Evolutionary conservation across 306 rosid genomes (phyloP).

Genomic region (Cucurbita pepo): DNA sequence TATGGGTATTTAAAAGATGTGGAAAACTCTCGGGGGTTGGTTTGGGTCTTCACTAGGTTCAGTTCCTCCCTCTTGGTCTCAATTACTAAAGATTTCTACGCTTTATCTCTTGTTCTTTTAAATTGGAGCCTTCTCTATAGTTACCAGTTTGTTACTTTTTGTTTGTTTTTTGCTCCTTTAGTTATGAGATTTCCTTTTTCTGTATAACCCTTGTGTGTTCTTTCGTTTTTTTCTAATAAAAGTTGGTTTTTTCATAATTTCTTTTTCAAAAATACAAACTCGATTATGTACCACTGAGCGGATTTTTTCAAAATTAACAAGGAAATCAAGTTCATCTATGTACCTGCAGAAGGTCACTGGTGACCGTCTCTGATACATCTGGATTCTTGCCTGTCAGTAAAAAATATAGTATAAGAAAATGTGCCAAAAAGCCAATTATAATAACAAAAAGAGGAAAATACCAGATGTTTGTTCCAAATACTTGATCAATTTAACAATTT

Average conservation of each 20-base stretch:
- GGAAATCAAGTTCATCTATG: background rate
- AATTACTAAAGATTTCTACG: background rate
- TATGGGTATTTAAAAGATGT: background rate
- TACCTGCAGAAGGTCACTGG: constrained; percentile 60
- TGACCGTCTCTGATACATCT: constrained; percentile 43
- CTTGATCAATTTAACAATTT: constrained; percentile 68
- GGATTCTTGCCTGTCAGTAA: constrained; percentile 39
- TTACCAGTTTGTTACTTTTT: background rate
- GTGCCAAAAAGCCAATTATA: constrained; percentile 1
- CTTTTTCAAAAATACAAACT: background rate
- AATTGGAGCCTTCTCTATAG: background rate
- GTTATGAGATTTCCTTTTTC: too few relatives aligned
- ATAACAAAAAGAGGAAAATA: constrained; percentile 15
- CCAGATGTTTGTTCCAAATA: constrained; percentile 63
- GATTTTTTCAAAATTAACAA: background rate
- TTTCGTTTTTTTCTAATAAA: too few relatives aligned
- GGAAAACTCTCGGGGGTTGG: background rate
- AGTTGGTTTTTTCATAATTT: background rate
- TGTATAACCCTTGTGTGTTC: too few relatives aligned
- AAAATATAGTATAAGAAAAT: constrained; percentile 4
- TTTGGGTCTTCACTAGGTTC: background rate
- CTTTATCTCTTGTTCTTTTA: background rate
- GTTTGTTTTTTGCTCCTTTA: background rate
- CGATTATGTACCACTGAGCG: background rate
- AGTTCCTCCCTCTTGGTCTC: background rate